Base-by-base conservation (phyloP, 2,329 filamentous ascomycete species). In the Colletotrichum camelliae region DNA sequence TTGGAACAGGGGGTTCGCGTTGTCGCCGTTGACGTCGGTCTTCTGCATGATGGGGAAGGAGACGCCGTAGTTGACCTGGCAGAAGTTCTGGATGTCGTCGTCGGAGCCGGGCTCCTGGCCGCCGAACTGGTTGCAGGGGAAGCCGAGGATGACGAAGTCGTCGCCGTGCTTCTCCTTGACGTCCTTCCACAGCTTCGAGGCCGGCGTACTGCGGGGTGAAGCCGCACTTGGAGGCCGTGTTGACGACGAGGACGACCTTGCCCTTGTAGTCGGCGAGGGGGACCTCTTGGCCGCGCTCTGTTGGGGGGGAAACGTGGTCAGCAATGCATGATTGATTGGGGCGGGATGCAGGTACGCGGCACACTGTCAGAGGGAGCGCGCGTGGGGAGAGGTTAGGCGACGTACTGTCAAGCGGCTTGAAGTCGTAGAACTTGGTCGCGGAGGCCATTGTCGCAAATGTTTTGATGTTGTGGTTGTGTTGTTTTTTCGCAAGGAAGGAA, bases 91-190 rank as follows among this genome's bases (percentile, higher is more conserved):
- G 85, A 96, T 96, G 72, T 96, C 92, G 75, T 96, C 94, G 85
- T 95, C 90, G 84, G 88, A 89, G 81, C 95, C 96, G 35, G 96
- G 96, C 83, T 98, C 97, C 87, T 99, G 97, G 79, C 87, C 86
- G 82, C 93, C 95, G 86, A 99, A 99, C 87, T 99, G 97, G 90
- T 98, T 99, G 93, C 96, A 98, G 74, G 97, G 97, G 88, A 99
- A 98, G 81, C 96, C 97, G 83, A 99, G 90, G 87, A 99, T 92
- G 82, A 92, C 89, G 84, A 99, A 97, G 82, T 96, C 90, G 79
- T 95, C 92, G 37, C 85, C 90, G 88, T 97, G 88, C 82, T 91
- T 89, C 79, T 88, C 88, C 80, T 91, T 92, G 83, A 98, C 81
- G 74, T 89, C 86, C 85, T 98, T 94, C 92, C 98, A 98, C 78